Evolutionary conservation across 108 stramenopile species (phyloP).

Genomic region (Hondaea fermentalgiana): DNA sequence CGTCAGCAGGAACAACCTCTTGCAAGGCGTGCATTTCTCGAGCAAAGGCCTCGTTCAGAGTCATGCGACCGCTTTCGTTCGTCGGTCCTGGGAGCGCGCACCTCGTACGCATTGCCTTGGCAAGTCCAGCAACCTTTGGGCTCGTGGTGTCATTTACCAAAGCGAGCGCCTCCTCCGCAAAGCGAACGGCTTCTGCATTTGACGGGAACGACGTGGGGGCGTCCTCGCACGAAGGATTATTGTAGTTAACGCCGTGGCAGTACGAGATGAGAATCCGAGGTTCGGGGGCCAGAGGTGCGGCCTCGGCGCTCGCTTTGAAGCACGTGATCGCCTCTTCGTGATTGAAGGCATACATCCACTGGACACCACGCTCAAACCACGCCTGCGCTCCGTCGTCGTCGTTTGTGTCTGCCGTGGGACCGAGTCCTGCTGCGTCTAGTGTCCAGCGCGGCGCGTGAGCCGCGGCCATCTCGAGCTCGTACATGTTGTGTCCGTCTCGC

Average conservation of each 20-base stretch:
- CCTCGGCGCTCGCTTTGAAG: neutral
- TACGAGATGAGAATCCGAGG: neutral
- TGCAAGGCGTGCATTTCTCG: neutral
- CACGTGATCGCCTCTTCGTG: neutral
- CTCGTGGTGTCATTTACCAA: neutral
- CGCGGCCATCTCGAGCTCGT: neutral
- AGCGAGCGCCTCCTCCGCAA: neutral
- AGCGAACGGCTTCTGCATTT: neutral
- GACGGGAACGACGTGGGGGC: neutral
- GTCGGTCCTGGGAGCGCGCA: neutral
- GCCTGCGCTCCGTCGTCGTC: neutral
- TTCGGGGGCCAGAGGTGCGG: neutral
- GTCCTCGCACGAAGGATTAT: neutral
- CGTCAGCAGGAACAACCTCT: neutral
- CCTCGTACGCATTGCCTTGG: neutral
- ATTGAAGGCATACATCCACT: neutral
- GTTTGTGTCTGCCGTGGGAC: too few species aligned
- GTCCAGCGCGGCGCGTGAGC: too few species aligned
- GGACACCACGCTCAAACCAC: neutral
- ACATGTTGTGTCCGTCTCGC: neutral
- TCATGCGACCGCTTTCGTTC: neutral
- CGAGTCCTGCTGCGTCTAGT: too few species aligned
- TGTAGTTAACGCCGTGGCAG: constrained; percentile 6
- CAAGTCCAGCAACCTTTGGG: neutral
- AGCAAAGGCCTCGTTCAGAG: neutral